Evolutionary conservation across 2,329 filamentous ascomycete species (phyloP), one percentile per base, ranked within the genome.

Genomic region (Teratosphaeria destructans): DNA sequence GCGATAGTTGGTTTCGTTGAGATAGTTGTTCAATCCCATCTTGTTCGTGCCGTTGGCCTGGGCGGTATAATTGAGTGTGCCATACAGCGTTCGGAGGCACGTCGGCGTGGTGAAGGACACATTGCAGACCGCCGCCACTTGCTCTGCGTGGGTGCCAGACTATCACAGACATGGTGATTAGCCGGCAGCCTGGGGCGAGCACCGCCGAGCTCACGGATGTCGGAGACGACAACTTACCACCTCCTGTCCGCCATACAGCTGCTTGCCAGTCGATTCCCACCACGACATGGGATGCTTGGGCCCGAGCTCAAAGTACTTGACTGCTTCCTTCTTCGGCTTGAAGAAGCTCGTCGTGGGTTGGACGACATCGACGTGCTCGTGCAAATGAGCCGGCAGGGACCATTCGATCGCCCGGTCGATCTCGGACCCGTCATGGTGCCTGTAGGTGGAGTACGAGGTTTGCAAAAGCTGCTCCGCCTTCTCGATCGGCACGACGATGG

Each of bases 291-390:
- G 43, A 59, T 59, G 62, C 43, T 49, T 49, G 43, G 43, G 43
- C 3, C 43, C 43, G 56, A 55, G 16, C 39, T 49, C 54, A 34
- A 34, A 59, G 11, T 19, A n/a, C 52, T 59, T 59, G n/a, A 49
- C 43, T 34, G 35, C 57, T 32, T 59, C 26, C 23, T 34, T 34
- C 52, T 23, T 55, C 3, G 64, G 74, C 65, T 77, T 76, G 69
- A 82, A 80, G 73, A 85, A 85, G 0, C 81, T 82, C 55, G 78
- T 85, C 1, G 82, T 85, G 1, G 83, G 83, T 67, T 85, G 82
- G 29, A 85, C 79, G 12, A 80, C 78, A 65, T 84, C 81, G 62
- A 85, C 79, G 66, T 83, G 81, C 55, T 77, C 74, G 66, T 85
- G 82, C 4, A 85, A 74, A 65, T 85, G 79, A 37, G 66, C 67